These are phyloP conservation scores for Alternaria triticina DNA, from an alignment of 2,329 filamentous ascomycete species.

Conservation along the genomic window DNA sequence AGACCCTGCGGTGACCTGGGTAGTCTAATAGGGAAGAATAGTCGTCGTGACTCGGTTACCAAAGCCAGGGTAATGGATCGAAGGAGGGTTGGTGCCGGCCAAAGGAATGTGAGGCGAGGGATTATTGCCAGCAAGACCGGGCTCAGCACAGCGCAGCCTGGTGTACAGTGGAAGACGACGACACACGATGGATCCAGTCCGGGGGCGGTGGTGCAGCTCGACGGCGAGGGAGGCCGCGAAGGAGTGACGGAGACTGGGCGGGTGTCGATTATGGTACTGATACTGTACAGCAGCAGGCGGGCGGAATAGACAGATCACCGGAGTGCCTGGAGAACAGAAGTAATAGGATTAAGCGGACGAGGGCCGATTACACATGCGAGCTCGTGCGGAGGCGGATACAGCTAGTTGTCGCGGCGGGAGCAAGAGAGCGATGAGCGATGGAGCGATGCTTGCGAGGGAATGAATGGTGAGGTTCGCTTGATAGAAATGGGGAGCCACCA, in stretches of 20 bases:
- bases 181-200: conserved; percentile 36
- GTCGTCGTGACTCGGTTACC: conserved; percentile 45
- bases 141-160: conserved; percentile 34
- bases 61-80: conserved; percentile 47
- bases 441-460: neutral
- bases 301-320: conserved; percentile 47
- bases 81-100: conserved; percentile 49
- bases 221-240: conserved; percentile 23
- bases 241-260: conserved; percentile 33
- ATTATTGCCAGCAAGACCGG: conserved; percentile 43
- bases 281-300: conserved; percentile 32
- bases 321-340: conserved; percentile 47
- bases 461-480: conserved; percentile 17
- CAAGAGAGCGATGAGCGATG: conserved; percentile 9
- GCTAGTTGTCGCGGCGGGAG: conserved; percentile 14
- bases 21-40: conserved; percentile 35
- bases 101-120: conserved; percentile 49
- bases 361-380: conserved; percentile 36
- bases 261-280: conserved; percentile 38
- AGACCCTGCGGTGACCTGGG: conserved; percentile 38
- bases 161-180: conserved; percentile 27
- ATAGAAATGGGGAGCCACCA: conserved; percentile 21
- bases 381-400: conserved; percentile 30
- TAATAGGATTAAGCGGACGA: conserved; percentile 45
- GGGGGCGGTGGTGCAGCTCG: conserved; percentile 22